Evolutionary conservation across 257 asterid species (phyloP), one percentile per base, ranked within the genome.

Genomic region (Solanum okadae): DNA sequence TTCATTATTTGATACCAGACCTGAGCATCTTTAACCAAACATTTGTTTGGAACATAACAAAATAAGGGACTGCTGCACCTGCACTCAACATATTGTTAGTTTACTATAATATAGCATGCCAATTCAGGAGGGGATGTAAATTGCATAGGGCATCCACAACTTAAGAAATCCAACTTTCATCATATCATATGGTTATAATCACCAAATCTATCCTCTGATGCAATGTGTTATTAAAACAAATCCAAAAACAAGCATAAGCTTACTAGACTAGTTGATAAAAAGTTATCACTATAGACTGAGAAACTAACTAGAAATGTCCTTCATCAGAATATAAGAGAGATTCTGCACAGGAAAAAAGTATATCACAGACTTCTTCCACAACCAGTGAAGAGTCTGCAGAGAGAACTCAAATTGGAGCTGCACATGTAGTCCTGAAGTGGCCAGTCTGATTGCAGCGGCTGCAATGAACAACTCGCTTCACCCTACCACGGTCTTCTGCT

Each of bases 401-500:
- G 22, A 84, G 15, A 33, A 79, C 92, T 95, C 93, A 95, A 86
- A 95, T 93, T 8, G 98, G 99, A 61, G 98, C 98, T 73, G 99
- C 98, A 90, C 99, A 96, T 2, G 99, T 96, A 22, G 98, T 96
- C 95, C 98, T 93, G 92, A 95, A 96, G 79, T 96, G 98, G 38
- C 99, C 99, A 2, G 98, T 95, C 94, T 95, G 98, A 87, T 96
- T 95, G 93, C 99, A 96, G 3, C 99, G 96, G 90, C 98, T 95
- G 85, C 99, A 96, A 90, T 96, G 99, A 35, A 96, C 99, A 9
- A 96, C 97, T 65, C 99, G 93, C 94, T 96, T 96, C 87, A 88
- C 92, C 4, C 98, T 95, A 18, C 98, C 98, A 11, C 95, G 95
- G 88, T 95, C 98, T 86, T 96, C 99, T 0, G 98, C 97, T 84